Base-by-base conservation (phyloP, 768 basidiomycete genomes). In the Dendrothele bispora region DNA sequence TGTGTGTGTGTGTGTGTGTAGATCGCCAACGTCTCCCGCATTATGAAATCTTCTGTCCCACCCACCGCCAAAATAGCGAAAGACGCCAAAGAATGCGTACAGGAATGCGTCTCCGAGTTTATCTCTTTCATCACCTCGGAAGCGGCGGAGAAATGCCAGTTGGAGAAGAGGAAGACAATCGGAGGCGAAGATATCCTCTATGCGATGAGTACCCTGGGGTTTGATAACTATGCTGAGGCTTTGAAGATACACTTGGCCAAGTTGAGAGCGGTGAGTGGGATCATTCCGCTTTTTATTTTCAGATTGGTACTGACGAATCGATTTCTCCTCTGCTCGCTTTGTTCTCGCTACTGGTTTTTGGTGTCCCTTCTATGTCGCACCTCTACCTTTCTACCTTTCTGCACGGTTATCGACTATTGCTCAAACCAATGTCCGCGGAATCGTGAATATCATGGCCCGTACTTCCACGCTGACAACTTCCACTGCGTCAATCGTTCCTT, bases 11-110 rank as follows among this genome's bases (percentile, higher is more conserved):
- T n/a, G n/a, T n/a, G n/a, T n/a, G n/a, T n/a, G 15, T 56, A 95
- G 94, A 98, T 98, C 57, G 95, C 95, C 43, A 98, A 98, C 63
- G 94, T 98, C n/a, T 84, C 93, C 14, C 82, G 95, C 18, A 95
- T 98, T 61, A 98, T 98, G 95, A 98, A 98, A 68, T 74, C 84
- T 35, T 80, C 91, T 10, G 85, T 98, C 2, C 95, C 95, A 0
- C 71, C 84, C 0, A 88, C 88, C 17, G 91, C 95, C 35, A 98
- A 98, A 71, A 95, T 98, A 59, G 90, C 91, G 7, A 98, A 98
- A 66, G 95, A 98, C 67, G 94, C 94, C 37, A 98, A 98, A 64
- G 95, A 98, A 70, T 94, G 91, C 68, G 92, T 98, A 35, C 95
- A 98, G 65, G 95, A 98, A 70, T 97, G 95, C 68, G 92, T 97